Evolutionary conservation across 1,284 basidiomycete genomes (phyloP), one percentile per base, ranked within the genome.

Genomic region (Malassezia globosa): DNA sequence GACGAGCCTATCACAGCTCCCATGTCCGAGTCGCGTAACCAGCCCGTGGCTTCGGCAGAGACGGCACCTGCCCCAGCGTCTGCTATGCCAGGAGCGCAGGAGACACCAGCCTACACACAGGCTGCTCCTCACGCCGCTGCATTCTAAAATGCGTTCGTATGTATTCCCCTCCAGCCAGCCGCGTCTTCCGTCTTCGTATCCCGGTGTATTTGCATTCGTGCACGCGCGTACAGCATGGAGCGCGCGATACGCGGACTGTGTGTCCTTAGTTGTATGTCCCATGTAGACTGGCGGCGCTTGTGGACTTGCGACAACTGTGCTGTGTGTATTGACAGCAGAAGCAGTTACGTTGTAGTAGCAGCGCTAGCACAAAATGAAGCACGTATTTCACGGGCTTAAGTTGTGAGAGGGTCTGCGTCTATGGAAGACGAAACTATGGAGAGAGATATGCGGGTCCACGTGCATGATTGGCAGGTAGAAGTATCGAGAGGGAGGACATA

Each of bases 1-100:
- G 78, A 79, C 73, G 73, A 73, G 53, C 69, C 75, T 60, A 73
- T 77, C 68, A 54, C 58, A 31, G 58, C 55, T 21, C 67, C 67
- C 48, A 59, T 64, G 45, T 71, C 69, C 47, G 69, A 71, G 63
- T 60, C 62, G 33, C 60, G 61, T 46, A 49, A 64, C 46, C 55
- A 55, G 42, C 59, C 62, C 41, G 56, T 21, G 48, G 58, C 51
- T 48, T 50, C 55, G 36, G 60, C 56, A 52, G 16, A 27, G 36
- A 19, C 24, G 34, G 37, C 14, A 16, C 31, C 29, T 19, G 11
- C 29, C 29, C 11, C 29, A 13, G 29, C 11, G 42, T 24, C 25
- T 13, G 24, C 31, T 29, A 37, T 44, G 48, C 23, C 38, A 29
- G 45, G 51, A 19, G 51, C 55, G 18, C 38, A 47, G 19, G 37